phyloP scores from a whole-genome alignment of 495 filamentous ascomycete genomes.

The Barbatosphaeria neglecta region DNA sequence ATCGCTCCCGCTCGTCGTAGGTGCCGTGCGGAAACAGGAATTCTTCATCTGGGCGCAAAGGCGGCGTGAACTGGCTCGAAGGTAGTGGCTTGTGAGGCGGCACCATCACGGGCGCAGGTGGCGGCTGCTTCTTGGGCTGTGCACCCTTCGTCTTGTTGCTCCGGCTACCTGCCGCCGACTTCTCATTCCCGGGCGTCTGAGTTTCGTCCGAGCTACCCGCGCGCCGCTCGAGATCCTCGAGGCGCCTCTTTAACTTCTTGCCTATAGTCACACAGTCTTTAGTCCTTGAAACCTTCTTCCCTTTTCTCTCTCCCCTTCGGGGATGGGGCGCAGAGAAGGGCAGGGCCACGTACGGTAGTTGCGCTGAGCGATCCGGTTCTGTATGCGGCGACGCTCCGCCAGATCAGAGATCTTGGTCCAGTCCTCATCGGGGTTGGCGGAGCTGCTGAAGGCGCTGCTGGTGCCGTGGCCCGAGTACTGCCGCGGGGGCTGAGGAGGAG shows the following conservation, averaged over 20 bases:
- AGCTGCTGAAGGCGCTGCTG: constrained; percentile 92
- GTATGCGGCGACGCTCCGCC: constrained; percentile 85
- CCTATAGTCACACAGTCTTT: constrained; percentile 39
- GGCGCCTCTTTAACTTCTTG: constrained; percentile 96
- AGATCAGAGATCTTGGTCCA: constrained; percentile 99
- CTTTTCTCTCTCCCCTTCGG: background rate
- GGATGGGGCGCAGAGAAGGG: background rate
- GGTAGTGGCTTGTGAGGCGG: constrained; percentile 23
- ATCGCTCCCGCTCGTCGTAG: constrained; percentile 48
- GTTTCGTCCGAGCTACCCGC: constrained; percentile 71
- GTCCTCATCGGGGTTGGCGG: constrained; percentile 93
- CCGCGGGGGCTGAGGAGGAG: constrained; percentile 39
- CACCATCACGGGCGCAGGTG: constrained; percentile 3
- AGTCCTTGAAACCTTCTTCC: constrained; percentile 1
- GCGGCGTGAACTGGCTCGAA: constrained; percentile 51
- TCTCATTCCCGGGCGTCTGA: constrained; percentile 37
- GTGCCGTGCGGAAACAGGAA: constrained; percentile 30
- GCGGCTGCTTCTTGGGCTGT: constrained; percentile 24
- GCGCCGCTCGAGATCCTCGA: constrained; percentile 91
- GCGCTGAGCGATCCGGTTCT: constrained; percentile 94
- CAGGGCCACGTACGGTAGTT: constrained; percentile 83
- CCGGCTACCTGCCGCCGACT: constrained; percentile 37
- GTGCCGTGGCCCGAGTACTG: constrained; percentile 60
- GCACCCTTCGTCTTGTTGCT: constrained; percentile 31
- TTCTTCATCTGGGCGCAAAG: constrained; percentile 40